These are phyloP conservation scores for Lachancea nothofagi DNA, from an alignment of 805 yeast genomes.

Conservation along the genomic window DNA sequence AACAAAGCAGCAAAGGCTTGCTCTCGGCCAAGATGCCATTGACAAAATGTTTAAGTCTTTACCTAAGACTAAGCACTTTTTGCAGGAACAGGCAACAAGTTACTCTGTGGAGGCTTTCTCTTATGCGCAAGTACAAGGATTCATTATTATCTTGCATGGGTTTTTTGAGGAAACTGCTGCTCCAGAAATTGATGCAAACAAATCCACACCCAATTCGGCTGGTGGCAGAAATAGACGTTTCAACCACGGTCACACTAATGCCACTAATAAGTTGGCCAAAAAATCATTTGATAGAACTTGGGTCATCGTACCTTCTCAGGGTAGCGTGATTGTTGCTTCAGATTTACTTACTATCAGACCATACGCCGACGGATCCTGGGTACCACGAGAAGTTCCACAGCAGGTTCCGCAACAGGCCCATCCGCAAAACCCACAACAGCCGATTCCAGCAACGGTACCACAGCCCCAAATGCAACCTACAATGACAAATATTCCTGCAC, in stretches of 20 bases:
- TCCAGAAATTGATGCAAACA: constrained; percentile 40
- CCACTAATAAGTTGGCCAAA: constrained; percentile 39
- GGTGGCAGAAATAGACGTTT: constrained; percentile 26
- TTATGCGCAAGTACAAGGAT: constrained; percentile 65
- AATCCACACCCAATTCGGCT: constrained; percentile 17
- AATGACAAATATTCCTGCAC: constrained; percentile 29
- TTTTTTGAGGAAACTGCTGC: constrained; percentile 63
- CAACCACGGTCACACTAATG: constrained; percentile 29
- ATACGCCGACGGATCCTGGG: constrained; percentile 58
- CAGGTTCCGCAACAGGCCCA: constrained; percentile 1
- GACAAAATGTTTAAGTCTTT: constrained; percentile 53
- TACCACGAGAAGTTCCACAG: too few relatives aligned
- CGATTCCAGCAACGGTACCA: constrained; percentile 17
- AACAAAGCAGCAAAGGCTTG: constrained; percentile 53
- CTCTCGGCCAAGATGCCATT: constrained; percentile 65
- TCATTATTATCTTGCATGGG: constrained; percentile 79
- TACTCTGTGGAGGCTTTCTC: constrained; percentile 78
- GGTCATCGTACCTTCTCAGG: constrained; percentile 64
- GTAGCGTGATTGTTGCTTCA: constrained; percentile 76
- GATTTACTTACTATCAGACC: constrained; percentile 71
- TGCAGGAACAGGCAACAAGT: constrained; percentile 54
- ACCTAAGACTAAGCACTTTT: constrained; percentile 74
- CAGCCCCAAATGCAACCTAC: constrained; percentile 6
- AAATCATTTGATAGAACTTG: constrained; percentile 86
- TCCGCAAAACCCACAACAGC: constrained; percentile 8